phyloP scores from a whole-genome alignment of 2,329 filamentous ascomycete genomes.

The Nemania sp. region DNA sequence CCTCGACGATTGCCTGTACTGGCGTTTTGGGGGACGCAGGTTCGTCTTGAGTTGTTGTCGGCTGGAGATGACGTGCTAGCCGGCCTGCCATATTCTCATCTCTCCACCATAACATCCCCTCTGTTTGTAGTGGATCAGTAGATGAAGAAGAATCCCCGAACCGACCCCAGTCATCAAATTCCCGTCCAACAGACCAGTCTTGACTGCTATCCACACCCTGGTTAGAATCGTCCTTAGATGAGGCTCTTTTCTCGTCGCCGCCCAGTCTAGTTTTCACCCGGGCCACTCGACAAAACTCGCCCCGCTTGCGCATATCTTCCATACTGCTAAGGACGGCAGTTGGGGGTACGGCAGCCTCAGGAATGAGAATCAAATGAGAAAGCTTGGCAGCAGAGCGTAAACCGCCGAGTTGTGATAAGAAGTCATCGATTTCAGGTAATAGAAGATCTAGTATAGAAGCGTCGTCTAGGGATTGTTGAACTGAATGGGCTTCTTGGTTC shows the following conservation, averaged over 20 bases:
- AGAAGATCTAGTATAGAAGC: conserved; percentile 55
- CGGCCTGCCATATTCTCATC: conserved; percentile 61
- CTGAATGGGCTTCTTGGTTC: conserved; percentile 51
- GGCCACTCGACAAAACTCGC: conserved; percentile 45
- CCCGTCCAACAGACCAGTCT: conserved; percentile 40
- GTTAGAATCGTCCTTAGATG: not conserved
- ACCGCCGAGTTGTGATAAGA: conserved; percentile 56
- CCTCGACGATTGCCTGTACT: conserved; percentile 50
- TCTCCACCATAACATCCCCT: conserved; percentile 58
- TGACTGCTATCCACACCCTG: conserved; percentile 11
- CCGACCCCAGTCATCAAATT: conserved; percentile 62
- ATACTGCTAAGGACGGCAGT: conserved; percentile 45
- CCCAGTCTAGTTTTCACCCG: conserved; percentile 36
- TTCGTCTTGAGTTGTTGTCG: conserved; percentile 43
- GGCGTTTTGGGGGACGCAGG: conserved; percentile 31
- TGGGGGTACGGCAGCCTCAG: conserved; percentile 54
- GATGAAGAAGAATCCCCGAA: conserved; percentile 49
- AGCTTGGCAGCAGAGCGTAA: conserved; percentile 50
- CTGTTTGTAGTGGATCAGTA: conserved; percentile 13
- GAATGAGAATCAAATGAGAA: conserved; percentile 61
- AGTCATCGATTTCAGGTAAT: conserved; percentile 56
- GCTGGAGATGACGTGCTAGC: conserved; percentile 59
- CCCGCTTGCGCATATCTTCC: conserved; percentile 48
- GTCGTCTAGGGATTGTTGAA: conserved; percentile 55
- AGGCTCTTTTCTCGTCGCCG: conserved; percentile 30